Base-by-base conservation (phyloP, 2,329 filamentous ascomycete species). In the Alternaria burnsii region DNA sequence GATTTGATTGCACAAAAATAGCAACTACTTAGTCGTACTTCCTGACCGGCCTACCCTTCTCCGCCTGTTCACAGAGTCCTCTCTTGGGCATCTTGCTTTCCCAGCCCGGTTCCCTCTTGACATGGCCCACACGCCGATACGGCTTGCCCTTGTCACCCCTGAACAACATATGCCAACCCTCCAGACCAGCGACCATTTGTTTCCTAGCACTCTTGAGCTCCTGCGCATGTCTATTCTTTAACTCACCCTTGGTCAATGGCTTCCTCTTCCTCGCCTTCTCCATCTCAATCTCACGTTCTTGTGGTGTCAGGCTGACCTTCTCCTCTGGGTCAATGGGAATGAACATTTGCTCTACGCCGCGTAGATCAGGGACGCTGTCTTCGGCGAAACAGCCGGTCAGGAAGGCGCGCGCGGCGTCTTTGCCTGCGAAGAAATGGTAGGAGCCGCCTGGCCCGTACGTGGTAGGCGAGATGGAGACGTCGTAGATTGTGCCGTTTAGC, bases 301-400 rank as follows among this genome's bases (percentile, higher is more conserved):
- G 71, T 1, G 70, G 55, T 3, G 63, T 66, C 2, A 68, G 62
- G 7, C 61, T 58, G 32, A 61, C 54, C 16, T 73, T 71, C 11
- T 82, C 83, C 18, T 85, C 81, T 36, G 94, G 91, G 43, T 79
- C 75, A 9, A 94, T 76, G 0, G 88, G 87, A 2, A 89, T 78
- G 80, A 88, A 98, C 87, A 96, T 95, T 65, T 89, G 86, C 81
- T 98, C 95, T 5, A 92, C 90, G 46, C 95, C 95, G 62, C 91
- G 87, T 77, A 97, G 82, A 81, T 99, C 95, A 4, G 91, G 85
- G 2, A 89, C 95, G 32, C 89, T 83, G 82, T 99, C 95, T 65
- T 93, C 90, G 40, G 87, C 82, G 81, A 99, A 99, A 79, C 95
- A 99, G 18, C 92, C 93, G 2, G 95, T 98, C 20, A 99, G 89